Evolutionary conservation across 306 rosid species (phyloP), one percentile per base, ranked within the genome.

Genomic region (Vigna mungo): DNA sequence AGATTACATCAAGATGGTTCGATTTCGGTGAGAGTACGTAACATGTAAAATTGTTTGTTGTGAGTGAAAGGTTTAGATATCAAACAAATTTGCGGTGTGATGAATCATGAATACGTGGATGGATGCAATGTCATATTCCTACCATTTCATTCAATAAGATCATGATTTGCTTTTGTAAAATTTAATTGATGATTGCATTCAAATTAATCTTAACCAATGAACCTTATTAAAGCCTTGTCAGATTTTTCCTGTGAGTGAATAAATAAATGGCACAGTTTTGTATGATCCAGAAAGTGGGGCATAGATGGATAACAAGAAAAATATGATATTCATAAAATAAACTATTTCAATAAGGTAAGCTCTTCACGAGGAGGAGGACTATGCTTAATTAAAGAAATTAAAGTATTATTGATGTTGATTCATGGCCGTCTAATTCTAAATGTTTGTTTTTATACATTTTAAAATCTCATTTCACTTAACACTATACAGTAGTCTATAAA

Each of bases 161-260:
- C 74, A 64, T 34, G 56, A 51, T 77, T 77, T 62, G 55, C 75
- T 25, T 36, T 52, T 27, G 60, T 49, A 17, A 48, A 75, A 49
- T 55, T 69, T 48, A 54, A 48, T 75, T 72, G 48, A 32, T 23
- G 60, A 70, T 65, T 74, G 30, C 63, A 17, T 64, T 55, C 55
- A 44, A 47, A 52, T 27, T 64, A 39, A 64, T 64, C 52, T 75
- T 53, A 59, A 27, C 41, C 11, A 59, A 9, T 59, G 41, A 55
- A 54, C 58, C 56, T 20, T 36, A 37, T 80, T 37, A 56, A 65
- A 32, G 74, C 67, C 25, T 43, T 44, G 36, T 34, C 37, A 76
- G 85, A 80, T 80, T 86, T 74, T 80, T 76, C 25, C 74, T 64
- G 68, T 44, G 72, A 55, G 16, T 76, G 60, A 46, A 48, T 62